A percentile compares a stretch with the other conserved stretches of the same genome.
Conservation (phyloP, 768 basidiomycete genomes). For the Boletus subcaerulescens region DNA sequence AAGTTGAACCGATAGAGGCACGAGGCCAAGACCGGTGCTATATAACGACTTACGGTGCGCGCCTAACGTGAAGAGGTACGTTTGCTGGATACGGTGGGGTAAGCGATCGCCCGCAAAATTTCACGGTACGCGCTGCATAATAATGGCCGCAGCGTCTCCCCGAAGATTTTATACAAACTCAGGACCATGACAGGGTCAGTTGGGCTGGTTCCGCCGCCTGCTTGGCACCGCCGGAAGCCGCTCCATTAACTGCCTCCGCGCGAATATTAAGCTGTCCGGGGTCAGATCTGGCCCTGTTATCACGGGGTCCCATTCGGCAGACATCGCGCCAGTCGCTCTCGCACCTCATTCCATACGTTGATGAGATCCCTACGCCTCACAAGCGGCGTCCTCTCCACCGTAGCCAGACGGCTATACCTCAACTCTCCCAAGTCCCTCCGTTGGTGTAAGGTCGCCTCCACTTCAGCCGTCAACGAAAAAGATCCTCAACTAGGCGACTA, state of each 20-base stretch:
- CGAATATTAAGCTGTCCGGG: slow-evolving; percentile 15
- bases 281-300: slow-evolving; percentile 7
- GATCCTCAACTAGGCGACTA: slow-evolving; percentile 75
- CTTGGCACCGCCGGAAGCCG: slow-evolving; percentile 11
- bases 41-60: slow-evolving; percentile 12
- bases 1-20: slow-evolving; percentile 5
- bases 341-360: slow-evolving; percentile 9
- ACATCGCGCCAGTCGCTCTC: not conserved
- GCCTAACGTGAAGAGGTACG: slow-evolving; percentile 4
- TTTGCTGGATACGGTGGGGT: slow-evolving; percentile 7
- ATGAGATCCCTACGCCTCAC: slow-evolving; percentile 21
- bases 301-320: slow-evolving; percentile 21
- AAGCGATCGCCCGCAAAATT: slow-evolving; percentile 22
- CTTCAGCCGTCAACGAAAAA: slow-evolving; percentile 30
- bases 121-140: slow-evolving; percentile 17
- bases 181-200: slow-evolving; percentile 19
- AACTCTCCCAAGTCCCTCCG: not conserved
- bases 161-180: slow-evolving; percentile 16
- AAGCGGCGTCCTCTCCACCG: slow-evolving; percentile 8
- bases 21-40: slow-evolving; percentile 8
- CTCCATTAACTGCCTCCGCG: slow-evolving; percentile 4
- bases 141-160: slow-evolving; percentile 17
- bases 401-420: not conserved
- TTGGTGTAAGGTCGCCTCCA: slow-evolving; percentile 14
- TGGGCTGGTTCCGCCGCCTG: slow-evolving; percentile 10